Percentiles rank a stretch among this genome's conserved stretches.
These are phyloP conservation scores for Articulospora tetracladia DNA, from an alignment of 495 filamentous ascomycete genomes.

Conservation along the genomic window DNA sequence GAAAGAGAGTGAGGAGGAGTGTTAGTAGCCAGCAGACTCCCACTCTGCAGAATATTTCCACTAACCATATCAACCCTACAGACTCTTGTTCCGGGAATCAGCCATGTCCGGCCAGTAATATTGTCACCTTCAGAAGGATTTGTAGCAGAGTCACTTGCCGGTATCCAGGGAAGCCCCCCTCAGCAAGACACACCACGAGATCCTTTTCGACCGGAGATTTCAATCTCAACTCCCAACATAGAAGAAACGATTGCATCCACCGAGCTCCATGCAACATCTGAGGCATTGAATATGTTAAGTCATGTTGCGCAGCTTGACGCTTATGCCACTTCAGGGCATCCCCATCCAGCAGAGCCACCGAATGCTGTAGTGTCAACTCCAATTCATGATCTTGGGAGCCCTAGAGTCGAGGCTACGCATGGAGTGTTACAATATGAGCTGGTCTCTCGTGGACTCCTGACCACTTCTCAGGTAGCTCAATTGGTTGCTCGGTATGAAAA, in stretches of 20 bases:
- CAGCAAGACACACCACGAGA: slow-evolving; percentile 33
- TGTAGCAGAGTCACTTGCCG: slow-evolving; percentile 29
- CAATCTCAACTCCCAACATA: slow-evolving; percentile 21
- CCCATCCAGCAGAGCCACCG: slow-evolving; percentile 4
- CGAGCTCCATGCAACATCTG: slow-evolving; percentile 38
- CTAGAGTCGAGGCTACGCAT: neutral
- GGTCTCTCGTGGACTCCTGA: slow-evolving; percentile 45
- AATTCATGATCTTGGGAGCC: neutral
- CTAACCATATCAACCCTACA: neutral
- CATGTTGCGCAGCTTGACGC: slow-evolving; percentile 36
- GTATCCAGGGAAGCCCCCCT: slow-evolving; percentile 25
- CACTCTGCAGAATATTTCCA: neutral
- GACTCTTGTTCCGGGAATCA: slow-evolving; percentile 2
- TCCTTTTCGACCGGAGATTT: slow-evolving; percentile 16
- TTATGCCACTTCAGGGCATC: slow-evolving; percentile 12
- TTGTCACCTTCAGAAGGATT: slow-evolving; percentile 23
- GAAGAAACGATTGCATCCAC: slow-evolving; percentile 34
- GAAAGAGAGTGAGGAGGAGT: slow-evolving; percentile 43
- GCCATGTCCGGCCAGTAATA: slow-evolving; percentile 2
- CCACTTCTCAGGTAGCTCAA: slow-evolving; percentile 43
- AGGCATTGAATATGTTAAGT: slow-evolving; percentile 39
- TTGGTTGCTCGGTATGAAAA: slow-evolving; percentile 47
- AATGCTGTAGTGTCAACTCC: neutral
- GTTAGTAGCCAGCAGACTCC: slow-evolving; percentile 24
- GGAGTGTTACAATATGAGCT: slow-evolving; percentile 40